phyloP scores from a whole-genome alignment of 139 green algal genomes.

The Coccomyxa sp. region DNA sequence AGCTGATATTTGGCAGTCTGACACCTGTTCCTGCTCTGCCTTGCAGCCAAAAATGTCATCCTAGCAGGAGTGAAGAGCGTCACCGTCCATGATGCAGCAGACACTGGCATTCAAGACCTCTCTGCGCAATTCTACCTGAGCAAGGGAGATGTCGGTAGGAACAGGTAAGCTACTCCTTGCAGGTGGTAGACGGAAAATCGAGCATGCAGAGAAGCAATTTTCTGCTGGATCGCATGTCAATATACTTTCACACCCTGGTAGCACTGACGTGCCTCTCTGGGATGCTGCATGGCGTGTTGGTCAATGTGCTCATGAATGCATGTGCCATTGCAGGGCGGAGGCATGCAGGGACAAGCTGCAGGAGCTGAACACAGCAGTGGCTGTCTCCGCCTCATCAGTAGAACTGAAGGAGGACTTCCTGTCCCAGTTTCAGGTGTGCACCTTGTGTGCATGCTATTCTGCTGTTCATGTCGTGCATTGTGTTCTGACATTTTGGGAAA shows the following conservation, averaged over 20 bases:
- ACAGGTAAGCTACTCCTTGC: conserved; percentile 19
- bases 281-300: too few relatives aligned
- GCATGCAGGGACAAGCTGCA: conserved; percentile 86
- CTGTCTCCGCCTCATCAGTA: conserved; percentile 49
- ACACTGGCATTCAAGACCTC: conserved; percentile 65
- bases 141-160: conserved; percentile 82
- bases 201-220: too few relatives aligned
- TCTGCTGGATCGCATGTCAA: too few relatives aligned
- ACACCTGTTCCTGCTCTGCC: too few relatives aligned
- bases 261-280: too few relatives aligned
- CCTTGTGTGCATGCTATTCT: not conserved
- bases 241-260: too few relatives aligned
- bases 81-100: conserved; percentile 74
- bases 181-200: too few relatives aligned
- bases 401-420: conserved; percentile 67
- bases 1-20: too few relatives aligned
- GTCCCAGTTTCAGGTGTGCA: conserved; percentile 66
- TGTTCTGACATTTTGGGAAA: too few relatives aligned
- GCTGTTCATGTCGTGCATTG: too few relatives aligned
- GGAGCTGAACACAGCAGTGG: conserved; percentile 92
- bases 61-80: conserved; percentile 91
- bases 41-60: conserved; percentile 97
- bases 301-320: too few relatives aligned
- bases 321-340: conserved; percentile 48
- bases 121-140: conserved; percentile 93